phyloP scores from a whole-genome alignment of 805 yeast species.

The Saccharomycopsis sp. region DNA sequence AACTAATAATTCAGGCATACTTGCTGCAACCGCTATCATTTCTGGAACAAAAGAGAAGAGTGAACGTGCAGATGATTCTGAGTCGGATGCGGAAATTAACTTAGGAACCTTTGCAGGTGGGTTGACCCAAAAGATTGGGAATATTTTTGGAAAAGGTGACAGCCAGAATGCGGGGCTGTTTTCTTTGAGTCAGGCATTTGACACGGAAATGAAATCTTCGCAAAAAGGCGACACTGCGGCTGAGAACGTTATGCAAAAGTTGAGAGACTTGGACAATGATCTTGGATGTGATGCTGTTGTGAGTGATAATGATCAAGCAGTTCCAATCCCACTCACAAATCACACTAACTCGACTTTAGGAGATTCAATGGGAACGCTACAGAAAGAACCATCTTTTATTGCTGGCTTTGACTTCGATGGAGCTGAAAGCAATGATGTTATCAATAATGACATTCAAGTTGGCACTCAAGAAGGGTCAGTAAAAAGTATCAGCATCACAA shows the following conservation, averaged over 20 bases:
- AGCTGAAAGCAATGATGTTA: neutral
- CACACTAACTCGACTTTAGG: neutral
- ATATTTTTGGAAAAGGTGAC: constrained; percentile 12
- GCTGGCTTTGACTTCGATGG: constrained; percentile 16
- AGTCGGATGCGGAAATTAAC: constrained; percentile 14
- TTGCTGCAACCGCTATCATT: constrained; percentile 12
- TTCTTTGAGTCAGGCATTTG: constrained; percentile 14
- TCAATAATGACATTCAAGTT: neutral
- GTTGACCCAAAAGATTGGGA: constrained; percentile 20
- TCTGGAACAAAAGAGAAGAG: constrained; percentile 5
- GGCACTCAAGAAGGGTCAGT: neutral
- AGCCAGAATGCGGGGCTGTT: neutral
- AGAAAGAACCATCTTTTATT: constrained; percentile 10
- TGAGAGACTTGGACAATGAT: constrained; percentile 13
- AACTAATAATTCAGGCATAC: neutral
- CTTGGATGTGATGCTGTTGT: neutral
- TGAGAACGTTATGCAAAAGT: constrained; percentile 8
- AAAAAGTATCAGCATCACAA: neutral
- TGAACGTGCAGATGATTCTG: constrained; percentile 21
- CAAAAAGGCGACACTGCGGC: constrained; percentile 11
- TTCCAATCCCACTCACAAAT: neutral
- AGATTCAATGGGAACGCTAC: neutral
- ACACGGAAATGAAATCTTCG: constrained; percentile 11
- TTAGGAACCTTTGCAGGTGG: constrained; percentile 21
- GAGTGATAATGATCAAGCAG: neutral